Evolutionary conservation across 495 filamentous ascomycete genomes (phyloP), one percentile per base, ranked within the genome.

Genomic region (Penicillium arizonense): DNA sequence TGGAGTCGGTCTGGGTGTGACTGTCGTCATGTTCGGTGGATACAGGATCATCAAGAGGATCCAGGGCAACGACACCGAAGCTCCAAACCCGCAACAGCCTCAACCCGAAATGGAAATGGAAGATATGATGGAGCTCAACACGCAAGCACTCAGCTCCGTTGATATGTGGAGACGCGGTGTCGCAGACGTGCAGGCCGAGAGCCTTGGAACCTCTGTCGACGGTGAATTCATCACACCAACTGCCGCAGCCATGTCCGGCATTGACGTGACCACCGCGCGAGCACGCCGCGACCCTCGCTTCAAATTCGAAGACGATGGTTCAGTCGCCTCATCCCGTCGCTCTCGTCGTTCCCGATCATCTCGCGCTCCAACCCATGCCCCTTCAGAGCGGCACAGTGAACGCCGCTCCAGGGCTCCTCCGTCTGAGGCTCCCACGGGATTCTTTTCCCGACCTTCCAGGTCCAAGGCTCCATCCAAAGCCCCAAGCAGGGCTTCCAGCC

Each of bases 1-100:
- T 13, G 89, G 94, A 16, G 83, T 97, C 21, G 91, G 88, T 0
- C 82, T 95, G 0, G 92, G 91, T 12, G 87, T 93, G 12, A 97
- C 91, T 0, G 84, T 98, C 4, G 87, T 98, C 58, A 91, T 94
- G 73, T 85, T 98, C 47, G 94, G 94, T 36, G 94, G 94, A 12
- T 96, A 89, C 81, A 96, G 94, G 75, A 96, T 98, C 62, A 84
- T 98, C 73, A 95, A 96, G 76, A 84, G 85, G 60, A 87, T 97
- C 56, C 72, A 79, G 43, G 59, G 59, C 48, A 71, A 58, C 35
- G 38, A 48, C 33, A 33, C 48, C 14, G 47, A 50, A 12, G 14
- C 42, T 40, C 43, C 37, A 8, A 43, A 33, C 39, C 38, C 46
- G 32, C 35, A 38, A 30, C 18, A 18, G 16, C 37, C 49, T 11